These are phyloP conservation scores for Leptographium radiaticola DNA, from an alignment of 2,329 filamentous ascomycete genomes.

Conservation along the genomic window DNA sequence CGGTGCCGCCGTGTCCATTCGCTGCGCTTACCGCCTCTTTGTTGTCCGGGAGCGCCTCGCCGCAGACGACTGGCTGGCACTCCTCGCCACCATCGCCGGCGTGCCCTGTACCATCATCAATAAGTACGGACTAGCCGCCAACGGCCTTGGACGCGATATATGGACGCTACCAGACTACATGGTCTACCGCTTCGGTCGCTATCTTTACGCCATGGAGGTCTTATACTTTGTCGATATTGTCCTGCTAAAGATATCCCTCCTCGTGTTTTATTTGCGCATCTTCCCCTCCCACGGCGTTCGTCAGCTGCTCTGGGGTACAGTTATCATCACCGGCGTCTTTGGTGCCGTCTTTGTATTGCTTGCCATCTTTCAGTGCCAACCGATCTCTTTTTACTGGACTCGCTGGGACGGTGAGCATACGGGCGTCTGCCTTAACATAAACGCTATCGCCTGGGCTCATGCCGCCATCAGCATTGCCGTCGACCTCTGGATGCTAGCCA, in stretches of 20 bases:
- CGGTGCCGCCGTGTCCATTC: conserved; percentile 23
- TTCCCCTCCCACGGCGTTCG: conserved; percentile 29
- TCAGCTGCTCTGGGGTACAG: conserved; percentile 25
- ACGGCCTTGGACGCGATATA: conserved; percentile 36
- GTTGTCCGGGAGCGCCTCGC: conserved; percentile 18
- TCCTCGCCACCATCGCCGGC: conserved; percentile 16
- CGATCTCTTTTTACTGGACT: conserved; percentile 37
- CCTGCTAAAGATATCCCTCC: conserved; percentile 34
- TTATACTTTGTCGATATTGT: conserved; percentile 34
- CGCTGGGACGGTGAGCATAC: conserved; percentile 33
- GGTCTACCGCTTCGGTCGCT: conserved; percentile 28
- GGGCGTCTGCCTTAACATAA: conserved; percentile 37
- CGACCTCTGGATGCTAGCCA: conserved; percentile 36
- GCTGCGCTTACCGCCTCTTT: conserved; percentile 22
- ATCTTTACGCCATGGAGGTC: conserved; percentile 25
- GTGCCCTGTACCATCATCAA: conserved; percentile 17
- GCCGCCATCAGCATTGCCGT: conserved; percentile 36
- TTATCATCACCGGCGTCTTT: conserved; percentile 24
- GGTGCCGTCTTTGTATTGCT: conserved; percentile 29
- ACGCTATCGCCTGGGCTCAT: conserved; percentile 34
- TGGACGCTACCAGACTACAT: conserved; percentile 30
- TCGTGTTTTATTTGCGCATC: conserved; percentile 41
- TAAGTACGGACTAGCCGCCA: conserved; percentile 16
- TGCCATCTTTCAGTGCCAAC: conserved; percentile 35
- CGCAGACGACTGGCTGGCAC: conserved; percentile 24